Evolutionary conservation across 2,329 filamentous ascomycete genomes (phyloP), one percentile per base, ranked within the genome.

Genomic region (Penicillium hesseltinei): DNA sequence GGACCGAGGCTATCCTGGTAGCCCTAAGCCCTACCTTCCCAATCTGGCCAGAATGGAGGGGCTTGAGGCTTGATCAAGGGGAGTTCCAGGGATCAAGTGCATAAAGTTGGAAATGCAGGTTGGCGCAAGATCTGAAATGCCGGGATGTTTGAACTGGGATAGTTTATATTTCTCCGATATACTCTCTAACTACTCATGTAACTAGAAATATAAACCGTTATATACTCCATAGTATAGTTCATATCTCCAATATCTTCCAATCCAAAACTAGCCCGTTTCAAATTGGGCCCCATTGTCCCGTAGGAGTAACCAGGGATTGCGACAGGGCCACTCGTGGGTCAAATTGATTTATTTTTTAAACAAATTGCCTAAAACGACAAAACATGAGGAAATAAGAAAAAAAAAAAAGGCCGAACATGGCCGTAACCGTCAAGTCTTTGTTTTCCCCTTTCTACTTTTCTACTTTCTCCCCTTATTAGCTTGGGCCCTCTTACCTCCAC

Each of bases 21-120:
- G 53, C 67, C 68, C 67, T 69, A 70, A 63, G 53, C 66, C 67
- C 66, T 69, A 69, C n/a, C 2, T 58, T 29, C 46, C 59, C 7
- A 27, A 57, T 47, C 19, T 11, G 47, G 53, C 1, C 13, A 33
- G 1, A 4, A n/a, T 21, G 10, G 25, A 43, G 36, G 13, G 45
- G 25, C 2, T 48, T 27, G 23, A 21, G 29, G 36, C 8, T 27
- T 44, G 25, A 21, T 48, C 19, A n/a, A 29, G 29, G 29, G 43
- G 36, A 42, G 27, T 23, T 17, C 21, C 40, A 38, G 50, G 39
- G 23, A 46, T 45, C 21, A 25, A 42, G 9, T 5, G 38, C 25
- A 42, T 54, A 43, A 5, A 54, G 27, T 42, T 36, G 17, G 23
- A 29, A 46, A 19, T 46, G 25, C 23, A 29, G 33, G 25, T 46